These are phyloP conservation scores for Guyanaporus albipodus DNA, from an alignment of 768 basidiomycete genomes.

Conservation along the genomic window DNA sequence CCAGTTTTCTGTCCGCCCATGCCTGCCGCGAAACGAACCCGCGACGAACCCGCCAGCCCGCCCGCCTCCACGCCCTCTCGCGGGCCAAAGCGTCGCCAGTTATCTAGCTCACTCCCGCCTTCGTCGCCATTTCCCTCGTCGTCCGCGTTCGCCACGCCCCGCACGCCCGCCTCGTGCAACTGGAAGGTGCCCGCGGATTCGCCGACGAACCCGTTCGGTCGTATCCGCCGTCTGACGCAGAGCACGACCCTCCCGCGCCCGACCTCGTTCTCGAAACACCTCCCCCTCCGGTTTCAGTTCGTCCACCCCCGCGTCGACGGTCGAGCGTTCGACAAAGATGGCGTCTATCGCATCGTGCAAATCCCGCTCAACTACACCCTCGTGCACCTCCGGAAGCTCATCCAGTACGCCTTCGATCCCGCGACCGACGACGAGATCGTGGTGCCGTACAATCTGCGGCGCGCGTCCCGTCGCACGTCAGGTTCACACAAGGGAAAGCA, in stretches of 20 bases:
- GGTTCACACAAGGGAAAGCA: slow-evolving; percentile 21
- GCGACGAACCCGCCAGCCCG: slow-evolving; percentile 25
- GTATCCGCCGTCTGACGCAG: slow-evolving; percentile 42
- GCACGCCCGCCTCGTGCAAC: slow-evolving; percentile 39
- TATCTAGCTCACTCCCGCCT: slow-evolving; percentile 21
- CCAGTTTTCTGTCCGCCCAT: slow-evolving; percentile 1
- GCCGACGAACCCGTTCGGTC: slow-evolving; percentile 66
- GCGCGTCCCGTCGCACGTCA: slow-evolving; percentile 25
- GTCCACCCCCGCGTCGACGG: slow-evolving; percentile 33
- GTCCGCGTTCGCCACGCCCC: slow-evolving; percentile 28
- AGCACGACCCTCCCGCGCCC: slow-evolving; percentile 38
- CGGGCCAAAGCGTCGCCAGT: slow-evolving; percentile 26
- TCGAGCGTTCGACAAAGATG: slow-evolving; percentile 35
- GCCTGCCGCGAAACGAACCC: slow-evolving; percentile 31
- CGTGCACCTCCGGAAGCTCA: slow-evolving; percentile 56
- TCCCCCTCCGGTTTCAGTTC: slow-evolving; percentile 62
- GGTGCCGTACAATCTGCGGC: slow-evolving; percentile 17
- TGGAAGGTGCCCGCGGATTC: slow-evolving; percentile 56
- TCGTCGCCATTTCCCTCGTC: slow-evolving; percentile 28
- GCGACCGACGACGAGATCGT: slow-evolving; percentile 24
- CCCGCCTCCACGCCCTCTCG: slow-evolving; percentile 29
- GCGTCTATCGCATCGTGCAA: slow-evolving; percentile 61
- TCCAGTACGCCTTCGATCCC: slow-evolving; percentile 53
- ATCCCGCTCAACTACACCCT: slow-evolving; percentile 71
- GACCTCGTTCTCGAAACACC: slow-evolving; percentile 55